Evolutionary conservation across 2,329 filamentous ascomycete species (phyloP), one percentile per base, ranked within the genome.

Genomic region (Aspergillus neoniger): DNA sequence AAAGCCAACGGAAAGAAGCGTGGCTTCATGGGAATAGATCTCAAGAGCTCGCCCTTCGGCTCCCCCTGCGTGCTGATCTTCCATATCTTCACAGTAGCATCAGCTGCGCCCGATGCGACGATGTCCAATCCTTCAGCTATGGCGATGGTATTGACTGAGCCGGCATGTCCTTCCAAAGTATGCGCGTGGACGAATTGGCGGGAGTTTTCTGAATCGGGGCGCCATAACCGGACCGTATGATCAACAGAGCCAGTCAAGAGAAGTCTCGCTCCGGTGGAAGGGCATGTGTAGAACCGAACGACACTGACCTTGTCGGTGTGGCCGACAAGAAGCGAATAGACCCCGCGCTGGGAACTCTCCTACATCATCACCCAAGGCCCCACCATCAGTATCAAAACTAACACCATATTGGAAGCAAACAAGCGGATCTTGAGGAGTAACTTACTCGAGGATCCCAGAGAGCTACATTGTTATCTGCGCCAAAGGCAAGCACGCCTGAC

Each of bases 401-500:
- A 14, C 32, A 36, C 32, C 15, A 60, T 41, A 10, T 6, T 1
- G 5, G 9, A 25, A 49, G 21, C 5, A 32, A 30, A 28, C 15
- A 19, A n/a, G 8, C 23, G 12, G 12, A 25, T 3, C 12, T 38
- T 4, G 7, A 59, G 44, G 5, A 10, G 23, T 48, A 36, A 14
- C 87, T 77, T 82, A 93, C 91, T 73, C 83, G 77, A 58, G 92
- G 92, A 72, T 87, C 82, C 95, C 95, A 99, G 43, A 98, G 74
- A 47, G 92, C 94, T 68, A 99, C 85, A 77, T 95, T 95, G 68
- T 88, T 88, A 76, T 96, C 91, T 8, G 93, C 89, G 32, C 95
- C 95, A 79, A 91, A 99, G 30, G 92, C 95, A 57, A 99, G 82
- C 48, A 92, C 74, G 9, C 90, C 91, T 19, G 81, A 80, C 64